Evolutionary conservation across 2,329 filamentous ascomycete species (phyloP).

Genomic region (Torrubiella hemipterigena): DNA sequence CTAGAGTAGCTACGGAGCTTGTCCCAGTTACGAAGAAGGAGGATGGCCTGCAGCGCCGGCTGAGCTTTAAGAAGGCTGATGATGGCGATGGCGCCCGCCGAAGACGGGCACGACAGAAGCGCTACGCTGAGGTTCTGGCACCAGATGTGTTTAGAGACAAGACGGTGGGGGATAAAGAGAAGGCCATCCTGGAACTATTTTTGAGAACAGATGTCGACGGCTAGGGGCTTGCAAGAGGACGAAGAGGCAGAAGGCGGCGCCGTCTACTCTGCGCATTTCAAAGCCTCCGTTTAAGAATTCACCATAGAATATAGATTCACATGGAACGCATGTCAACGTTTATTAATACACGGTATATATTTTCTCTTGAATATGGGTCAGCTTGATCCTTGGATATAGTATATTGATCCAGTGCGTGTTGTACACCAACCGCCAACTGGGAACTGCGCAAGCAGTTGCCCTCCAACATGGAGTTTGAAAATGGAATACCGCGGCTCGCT

Average conservation of each 20-base stretch:
- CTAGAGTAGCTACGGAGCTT: slow-evolving; percentile 37
- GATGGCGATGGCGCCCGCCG: slow-evolving; percentile 23
- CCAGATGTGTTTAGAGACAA: slow-evolving; percentile 53
- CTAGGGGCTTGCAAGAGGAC: slow-evolving; percentile 13
- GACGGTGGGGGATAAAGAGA: slow-evolving; percentile 49
- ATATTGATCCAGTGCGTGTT: no score
- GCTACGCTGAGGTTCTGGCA: slow-evolving; percentile 54
- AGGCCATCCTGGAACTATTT: slow-evolving; percentile 59
- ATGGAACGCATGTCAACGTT: no score
- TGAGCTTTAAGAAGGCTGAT: slow-evolving; percentile 31
- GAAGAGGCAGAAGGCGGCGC: background rate
- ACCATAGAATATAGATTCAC: no score
- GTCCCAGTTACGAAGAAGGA: slow-evolving; percentile 19
- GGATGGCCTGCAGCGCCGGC: slow-evolving; percentile 26
- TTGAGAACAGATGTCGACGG: slow-evolving; percentile 19
- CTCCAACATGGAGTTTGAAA: no score
- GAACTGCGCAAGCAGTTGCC: no score
- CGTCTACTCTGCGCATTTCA: slow-evolving; percentile 5
- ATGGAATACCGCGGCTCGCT: no score
- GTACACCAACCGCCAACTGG: no score
- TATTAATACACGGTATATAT: no score
- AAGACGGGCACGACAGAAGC: slow-evolving; percentile 45
- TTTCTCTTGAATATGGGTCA: no score
- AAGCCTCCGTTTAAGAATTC: no score
- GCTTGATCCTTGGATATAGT: no score